Evolutionary conservation across 2,329 filamentous ascomycete genomes (phyloP).

Genomic region (Colletotrichum sp.): DNA sequence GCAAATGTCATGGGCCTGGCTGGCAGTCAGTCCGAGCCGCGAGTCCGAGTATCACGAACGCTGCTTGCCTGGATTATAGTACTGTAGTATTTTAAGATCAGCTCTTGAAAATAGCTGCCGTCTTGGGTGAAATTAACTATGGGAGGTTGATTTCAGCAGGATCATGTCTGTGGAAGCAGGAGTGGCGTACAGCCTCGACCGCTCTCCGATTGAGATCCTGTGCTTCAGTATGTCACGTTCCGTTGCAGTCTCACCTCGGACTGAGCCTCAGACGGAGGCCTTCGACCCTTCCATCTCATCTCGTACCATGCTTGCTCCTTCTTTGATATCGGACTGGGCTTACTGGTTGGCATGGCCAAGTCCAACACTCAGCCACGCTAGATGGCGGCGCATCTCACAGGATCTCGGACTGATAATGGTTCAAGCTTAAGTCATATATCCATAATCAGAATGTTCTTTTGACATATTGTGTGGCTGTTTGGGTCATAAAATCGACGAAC

Average conservation of each 20-base stretch:
- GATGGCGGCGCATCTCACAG: not conserved
- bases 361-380: not conserved
- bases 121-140: not conserved
- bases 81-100: not conserved
- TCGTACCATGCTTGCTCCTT: not conserved
- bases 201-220: not conserved
- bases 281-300: not conserved
- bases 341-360: not conserved
- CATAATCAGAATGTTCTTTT: not conserved
- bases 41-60: not conserved
- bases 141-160: not conserved
- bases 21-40: not conserved
- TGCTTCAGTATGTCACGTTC: not conserved
- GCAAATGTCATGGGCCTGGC: too few species aligned
- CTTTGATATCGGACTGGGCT: not conserved
- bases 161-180: rapidly evolving
- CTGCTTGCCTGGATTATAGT: not conserved
- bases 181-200: rapidly evolving
- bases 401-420: not conserved
- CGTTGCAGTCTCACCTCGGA: not conserved
- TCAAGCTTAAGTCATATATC: not conserved
- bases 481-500: not conserved
- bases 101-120: not conserved
- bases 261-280: not conserved
- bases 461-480: rapidly evolving